Conservation (phyloP, 345 rosid species). For the Erysimum cheiranthoides region DNA sequence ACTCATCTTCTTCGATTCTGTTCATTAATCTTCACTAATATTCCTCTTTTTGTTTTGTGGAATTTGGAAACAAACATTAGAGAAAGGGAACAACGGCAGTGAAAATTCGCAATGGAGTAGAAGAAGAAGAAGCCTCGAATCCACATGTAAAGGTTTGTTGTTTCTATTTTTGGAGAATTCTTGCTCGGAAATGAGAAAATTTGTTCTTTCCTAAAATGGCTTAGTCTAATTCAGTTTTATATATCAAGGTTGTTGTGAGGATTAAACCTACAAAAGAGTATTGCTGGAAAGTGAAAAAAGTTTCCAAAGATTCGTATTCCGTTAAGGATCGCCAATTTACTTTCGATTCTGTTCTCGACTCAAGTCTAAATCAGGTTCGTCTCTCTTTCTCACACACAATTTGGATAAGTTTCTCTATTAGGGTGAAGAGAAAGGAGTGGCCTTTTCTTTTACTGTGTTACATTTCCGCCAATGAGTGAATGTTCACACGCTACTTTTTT, state of each 20-base stretch:
- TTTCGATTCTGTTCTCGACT: constrained; percentile 84
- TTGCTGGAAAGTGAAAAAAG: constrained; percentile 55
- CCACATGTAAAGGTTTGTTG: constrained; percentile 73
- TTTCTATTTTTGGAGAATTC: constrained; percentile 4
- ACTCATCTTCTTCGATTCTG: too few relatives aligned
- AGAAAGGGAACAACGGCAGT: constrained; percentile 48
- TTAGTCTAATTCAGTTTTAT: constrained; percentile 1
- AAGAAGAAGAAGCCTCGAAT: constrained; percentile 49
- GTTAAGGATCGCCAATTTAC: constrained; percentile 68
- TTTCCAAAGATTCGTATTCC: constrained; percentile 62
- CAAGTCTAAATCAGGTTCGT: constrained; percentile 75
- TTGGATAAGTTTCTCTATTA: background rate
- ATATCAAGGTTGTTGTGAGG: constrained; percentile 77
- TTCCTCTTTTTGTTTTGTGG: background rate
- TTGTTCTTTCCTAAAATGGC: constrained; percentile 11
- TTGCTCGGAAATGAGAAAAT: background rate
- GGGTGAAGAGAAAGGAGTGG: background rate
- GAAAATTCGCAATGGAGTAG: constrained; percentile 42
- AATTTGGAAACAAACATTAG: constrained; percentile 9
- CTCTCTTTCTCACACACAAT: background rate
- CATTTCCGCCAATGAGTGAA: too few relatives aligned
- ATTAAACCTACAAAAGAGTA: constrained; percentile 63
- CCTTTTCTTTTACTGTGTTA: background rate
- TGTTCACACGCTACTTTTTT: background rate
- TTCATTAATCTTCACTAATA: too few relatives aligned